Percentiles rank a stretch among this genome's conserved stretches.
These are phyloP conservation scores for Nephromyces sp. DNA, from an alignment of 169 alveolate genomes.

Conservation along the genomic window DNA sequence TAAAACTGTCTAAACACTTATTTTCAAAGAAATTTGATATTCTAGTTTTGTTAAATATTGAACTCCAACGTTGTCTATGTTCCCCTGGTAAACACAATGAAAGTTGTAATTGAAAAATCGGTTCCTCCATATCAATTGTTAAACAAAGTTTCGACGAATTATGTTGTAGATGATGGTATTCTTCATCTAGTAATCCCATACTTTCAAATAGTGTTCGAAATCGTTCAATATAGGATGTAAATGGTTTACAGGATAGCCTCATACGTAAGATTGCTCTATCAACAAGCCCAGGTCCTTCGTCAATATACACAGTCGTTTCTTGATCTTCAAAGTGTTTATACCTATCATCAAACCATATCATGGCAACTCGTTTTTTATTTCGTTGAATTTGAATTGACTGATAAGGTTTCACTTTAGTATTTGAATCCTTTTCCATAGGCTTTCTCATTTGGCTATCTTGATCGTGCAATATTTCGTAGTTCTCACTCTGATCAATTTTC, in stretches of 20 bases:
- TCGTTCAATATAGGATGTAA: conserved; percentile 21
- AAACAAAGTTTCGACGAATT: neutral
- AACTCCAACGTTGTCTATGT: too few relatives aligned
- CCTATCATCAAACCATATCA: conserved; percentile 36
- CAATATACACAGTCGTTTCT: conserved; percentile 2
- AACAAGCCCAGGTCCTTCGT: neutral
- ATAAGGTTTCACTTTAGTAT: neutral
- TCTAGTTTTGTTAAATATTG: too few relatives aligned
- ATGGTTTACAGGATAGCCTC: conserved; percentile 12
- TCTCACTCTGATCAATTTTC: too few relatives aligned
- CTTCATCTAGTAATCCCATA: conserved; percentile 12
- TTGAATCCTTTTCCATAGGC: neutral
- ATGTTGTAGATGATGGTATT: conserved; percentile 19
- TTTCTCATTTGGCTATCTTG: too few relatives aligned
- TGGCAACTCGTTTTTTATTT: conserved; percentile 31
- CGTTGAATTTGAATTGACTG: conserved; percentile 25
- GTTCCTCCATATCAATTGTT: too few relatives aligned
- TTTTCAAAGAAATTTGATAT: too few relatives aligned
- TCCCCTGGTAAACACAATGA: too few relatives aligned
- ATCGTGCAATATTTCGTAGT: too few relatives aligned
- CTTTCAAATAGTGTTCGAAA: conserved; percentile 20
- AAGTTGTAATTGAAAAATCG: too few relatives aligned
- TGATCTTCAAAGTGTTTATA: conserved; percentile 10
- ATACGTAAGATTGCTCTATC: neutral
- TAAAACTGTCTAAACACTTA: neutral